Base-by-base conservation (phyloP, 495 filamentous ascomycete genomes). In the Penicillium bovifimosum region DNA sequence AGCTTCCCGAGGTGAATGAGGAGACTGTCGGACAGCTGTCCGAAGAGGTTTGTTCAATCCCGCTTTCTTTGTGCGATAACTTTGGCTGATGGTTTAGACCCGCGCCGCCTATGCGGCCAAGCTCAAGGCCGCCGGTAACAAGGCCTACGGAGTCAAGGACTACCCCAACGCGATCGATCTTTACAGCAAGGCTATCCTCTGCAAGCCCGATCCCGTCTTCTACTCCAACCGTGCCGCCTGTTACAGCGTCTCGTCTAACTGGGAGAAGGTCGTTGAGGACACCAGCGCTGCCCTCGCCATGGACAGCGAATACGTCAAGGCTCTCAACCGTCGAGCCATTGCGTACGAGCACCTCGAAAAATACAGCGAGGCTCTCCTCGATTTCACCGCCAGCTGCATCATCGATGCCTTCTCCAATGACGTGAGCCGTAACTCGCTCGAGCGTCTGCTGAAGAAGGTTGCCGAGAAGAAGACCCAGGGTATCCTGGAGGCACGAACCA, bases 211-310 rank as follows among this genome's bases (percentile, higher is more conserved):
- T 64, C 90, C 93, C 3, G 89, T 99, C 63, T 99, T 90, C 80
- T 99, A 95, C 79, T 97, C 92, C 40, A 99, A 99, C 75, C 84
- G 93, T 38, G 95, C 95, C 41, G 93, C 93, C 44, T 99, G 93
- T 77, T 96, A 90, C 76, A 97, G 95, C 65, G 91, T 95, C 42
- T 80, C 91, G 55, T 82, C 79, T 29, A 74, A 95, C 47, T 99
- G 92, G 92, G 86, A 92, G 26, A 96, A 95, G 76, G 93, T 96
- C 52, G 85, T 97, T 50, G 95, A 95, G 59, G 93, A 99, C 62
- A 96, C 93, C 47, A 96, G 88, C 42, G 91, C 95, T 28, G 93
- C 93, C 17, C 81, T 99, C 66, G 84, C 80, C 55, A 82, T 97
- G 61, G 88, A 99, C 65, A 88, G 84, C 58, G 87, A 95, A 75